Evolutionary conservation across 371 early-diverging fungal species (phyloP).

Genomic region (Mortierella sp.): DNA sequence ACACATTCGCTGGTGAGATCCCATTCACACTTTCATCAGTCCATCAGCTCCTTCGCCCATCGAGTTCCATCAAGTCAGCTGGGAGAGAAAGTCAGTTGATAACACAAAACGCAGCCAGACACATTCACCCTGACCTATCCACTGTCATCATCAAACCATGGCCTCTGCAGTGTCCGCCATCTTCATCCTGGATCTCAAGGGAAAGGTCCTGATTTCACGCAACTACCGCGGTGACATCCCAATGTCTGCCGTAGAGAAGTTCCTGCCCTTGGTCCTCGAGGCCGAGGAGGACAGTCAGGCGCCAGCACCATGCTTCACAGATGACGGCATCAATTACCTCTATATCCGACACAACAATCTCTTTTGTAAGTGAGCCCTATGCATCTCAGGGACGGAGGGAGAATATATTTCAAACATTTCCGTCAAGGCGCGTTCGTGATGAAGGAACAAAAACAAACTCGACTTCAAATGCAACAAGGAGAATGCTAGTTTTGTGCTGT

Average conservation of each 20-base stretch:
- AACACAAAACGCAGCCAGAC: too few relatives aligned
- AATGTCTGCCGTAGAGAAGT: slow-evolving; percentile 94
- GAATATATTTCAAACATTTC: too few relatives aligned
- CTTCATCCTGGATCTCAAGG: slow-evolving; percentile 94
- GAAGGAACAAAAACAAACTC: not conserved
- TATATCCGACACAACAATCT: slow-evolving; percentile 96
- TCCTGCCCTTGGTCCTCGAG: slow-evolving; percentile 95
- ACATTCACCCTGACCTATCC: too few relatives aligned
- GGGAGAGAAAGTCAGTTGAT: too few relatives aligned
- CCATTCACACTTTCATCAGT: too few relatives aligned
- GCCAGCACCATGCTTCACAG: slow-evolving; percentile 90
- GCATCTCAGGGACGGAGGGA: not conserved
- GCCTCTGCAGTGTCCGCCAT: slow-evolving; percentile 75
- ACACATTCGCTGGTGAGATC: too few relatives aligned
- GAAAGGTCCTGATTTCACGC: slow-evolving; percentile 94
- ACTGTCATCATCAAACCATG: too few relatives aligned
- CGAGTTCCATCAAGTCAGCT: too few relatives aligned
- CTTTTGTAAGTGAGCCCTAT: slow-evolving; percentile 77
- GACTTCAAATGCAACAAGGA: not conserved
- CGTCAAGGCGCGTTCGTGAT: too few relatives aligned
- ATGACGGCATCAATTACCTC: slow-evolving; percentile 94
- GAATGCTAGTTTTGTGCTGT: not conserved
- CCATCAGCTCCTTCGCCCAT: too few relatives aligned
- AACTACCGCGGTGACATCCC: slow-evolving; percentile 96
- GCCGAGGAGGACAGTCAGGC: slow-evolving; percentile 94